Percentiles rank a stretch among this genome's conserved stretches.
These are phyloP conservation scores for Boletus subparvulus DNA, from an alignment of 768 basidiomycete species.

Conservation along the genomic window DNA sequence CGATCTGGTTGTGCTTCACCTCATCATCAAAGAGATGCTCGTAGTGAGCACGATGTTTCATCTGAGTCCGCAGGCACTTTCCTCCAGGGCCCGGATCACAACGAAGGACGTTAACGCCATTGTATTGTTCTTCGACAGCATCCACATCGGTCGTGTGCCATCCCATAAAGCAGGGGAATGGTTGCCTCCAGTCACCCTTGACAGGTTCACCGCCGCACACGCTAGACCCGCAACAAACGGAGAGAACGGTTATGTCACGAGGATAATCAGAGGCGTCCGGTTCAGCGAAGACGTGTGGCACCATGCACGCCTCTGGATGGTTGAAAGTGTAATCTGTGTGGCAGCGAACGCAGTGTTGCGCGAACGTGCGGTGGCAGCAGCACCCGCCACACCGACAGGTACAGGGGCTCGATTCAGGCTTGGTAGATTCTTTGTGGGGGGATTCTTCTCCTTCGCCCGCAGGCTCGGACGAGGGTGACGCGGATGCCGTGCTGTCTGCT, in stretches of 20 bases:
- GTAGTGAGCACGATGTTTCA: background rate
- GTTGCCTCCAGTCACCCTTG: background rate
- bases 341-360: constrained; percentile 5
- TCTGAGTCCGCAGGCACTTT: background rate
- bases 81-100: background rate
- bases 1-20: background rate
- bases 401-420: background rate
- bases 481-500: no score
- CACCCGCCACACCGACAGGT: background rate
- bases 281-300: background rate
- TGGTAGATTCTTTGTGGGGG: no score
- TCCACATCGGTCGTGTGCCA: background rate
- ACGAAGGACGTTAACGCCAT: constrained; percentile 1
- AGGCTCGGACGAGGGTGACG: no score
- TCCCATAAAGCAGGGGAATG: background rate
- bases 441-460: no score
- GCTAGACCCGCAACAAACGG: background rate
- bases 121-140: background rate
- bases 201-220: background rate
- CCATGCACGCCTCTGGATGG: background rate
- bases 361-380: constrained; percentile 1
- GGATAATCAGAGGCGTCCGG: background rate
- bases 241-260: background rate
- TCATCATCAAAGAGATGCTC: background rate
- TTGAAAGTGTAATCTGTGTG: background rate